Base-by-base conservation (phyloP, 2,329 filamentous ascomycete species). In the Pezicula radicicola region DNA sequence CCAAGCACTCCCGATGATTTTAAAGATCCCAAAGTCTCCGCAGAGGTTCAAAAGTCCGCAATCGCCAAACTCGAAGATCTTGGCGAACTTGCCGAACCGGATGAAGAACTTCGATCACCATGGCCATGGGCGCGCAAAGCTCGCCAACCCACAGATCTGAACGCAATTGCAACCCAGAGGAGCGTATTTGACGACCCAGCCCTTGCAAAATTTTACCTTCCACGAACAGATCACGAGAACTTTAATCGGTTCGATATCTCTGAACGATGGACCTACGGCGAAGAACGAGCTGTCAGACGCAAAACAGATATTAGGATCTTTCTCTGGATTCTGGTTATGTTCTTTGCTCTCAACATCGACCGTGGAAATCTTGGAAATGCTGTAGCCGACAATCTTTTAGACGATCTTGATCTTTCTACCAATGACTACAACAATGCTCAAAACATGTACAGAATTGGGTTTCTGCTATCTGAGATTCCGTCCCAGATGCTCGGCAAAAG, bases 401-500 rank as follows among this genome's bases (percentile, higher is more conserved):
- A 66, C 55, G 84, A 82, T 45, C 61, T 75, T 7, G 58, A 64
- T 1, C 51, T 75, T 50, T 70, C 63, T 15, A 75, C 71, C 1
- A 70, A 76, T 62, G 77, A 72, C 44, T 71, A 70, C 53, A 81
- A 81, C 58, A 65, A 75, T 16, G 80, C 78, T 6, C 75, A 80
- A 52, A 80, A 75, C 0, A 73, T 83, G 48, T 82, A 80, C 55
- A 68, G 74, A 1, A 63, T 80, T 5, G 71, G 72, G 0, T 83
- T 83, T 55, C 65, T 84, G 1, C 65, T 74, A 6, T 78, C 81
- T 0, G 82, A 85, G 58, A 68, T 86, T 2, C 83, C 82, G 0
- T 84, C 80, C 0, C 81, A 85, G 59, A 72, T 85, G 8, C 60
- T 85, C n/a, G 76, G 73, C 42, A 85, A 85, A 63, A 76, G 74